These are phyloP conservation scores for Lactuca saligna DNA, from an alignment of 129 eudicot species.

Conservation along the genomic window DNA sequence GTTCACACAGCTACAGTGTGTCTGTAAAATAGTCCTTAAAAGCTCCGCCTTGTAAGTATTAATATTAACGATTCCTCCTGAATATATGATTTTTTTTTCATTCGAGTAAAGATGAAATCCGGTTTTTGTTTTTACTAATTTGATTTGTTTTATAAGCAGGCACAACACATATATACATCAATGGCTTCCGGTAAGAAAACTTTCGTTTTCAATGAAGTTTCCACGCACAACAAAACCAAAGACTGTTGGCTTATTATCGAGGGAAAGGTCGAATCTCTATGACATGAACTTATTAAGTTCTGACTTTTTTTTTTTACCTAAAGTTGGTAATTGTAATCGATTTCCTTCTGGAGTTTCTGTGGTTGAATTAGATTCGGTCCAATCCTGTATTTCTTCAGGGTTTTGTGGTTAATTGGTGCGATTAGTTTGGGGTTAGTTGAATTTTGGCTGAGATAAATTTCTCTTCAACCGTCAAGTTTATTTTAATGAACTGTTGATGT, in stretches of 20 bases:
- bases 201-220: conserved; percentile 8
- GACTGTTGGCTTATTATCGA: conserved; percentile 26
- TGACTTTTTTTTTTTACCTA: background rate
- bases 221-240: conserved; percentile 19
- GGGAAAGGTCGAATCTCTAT: conserved; percentile 15
- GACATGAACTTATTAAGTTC: background rate
- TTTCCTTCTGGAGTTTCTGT: background rate
- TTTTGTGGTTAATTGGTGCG: no score
- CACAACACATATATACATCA: background rate
- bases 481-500: no score
- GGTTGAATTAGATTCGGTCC: background rate
- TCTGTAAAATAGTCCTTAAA: background rate
- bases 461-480: no score
- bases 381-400: background rate
- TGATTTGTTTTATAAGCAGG: background rate
- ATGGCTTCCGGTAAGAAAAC: conserved; percentile 10
- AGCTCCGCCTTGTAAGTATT: background rate
- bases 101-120: background rate
- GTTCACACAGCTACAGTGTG: background rate
- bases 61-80: background rate
- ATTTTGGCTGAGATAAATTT: background rate
- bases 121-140: background rate
- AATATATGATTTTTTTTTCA: background rate
- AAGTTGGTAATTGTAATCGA: conserved; percentile 7
- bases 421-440: background rate